These are phyloP conservation scores for Aureobasidium vineae DNA, from an alignment of 2,329 filamentous ascomycete species.

Conservation along the genomic window DNA sequence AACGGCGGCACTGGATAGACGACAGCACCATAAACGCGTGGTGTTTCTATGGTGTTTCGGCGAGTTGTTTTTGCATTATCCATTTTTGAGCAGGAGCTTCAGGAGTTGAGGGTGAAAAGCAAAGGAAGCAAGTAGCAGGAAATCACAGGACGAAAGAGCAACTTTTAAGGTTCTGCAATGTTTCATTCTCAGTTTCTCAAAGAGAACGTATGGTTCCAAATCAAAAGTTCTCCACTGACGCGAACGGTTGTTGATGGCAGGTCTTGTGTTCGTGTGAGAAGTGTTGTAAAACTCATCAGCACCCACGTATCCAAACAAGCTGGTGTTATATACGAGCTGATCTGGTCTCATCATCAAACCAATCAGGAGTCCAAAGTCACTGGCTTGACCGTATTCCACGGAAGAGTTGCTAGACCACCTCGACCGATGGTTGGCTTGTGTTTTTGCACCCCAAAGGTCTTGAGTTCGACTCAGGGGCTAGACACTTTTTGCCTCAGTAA, in stretches of 20 bases:
- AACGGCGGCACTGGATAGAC: conserved; percentile 42
- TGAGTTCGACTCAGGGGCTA: background rate
- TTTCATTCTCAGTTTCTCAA: background rate
- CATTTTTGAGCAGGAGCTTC: background rate
- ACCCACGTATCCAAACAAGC: too few relatives aligned
- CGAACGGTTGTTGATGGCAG: too few relatives aligned
- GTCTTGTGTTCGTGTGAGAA: too few relatives aligned
- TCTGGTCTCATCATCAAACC: background rate
- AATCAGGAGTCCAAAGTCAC: background rate
- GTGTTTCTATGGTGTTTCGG: background rate
- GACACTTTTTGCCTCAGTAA: too few relatives aligned
- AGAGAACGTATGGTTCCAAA: background rate
- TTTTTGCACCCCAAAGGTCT: background rate
- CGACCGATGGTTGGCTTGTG: background rate
- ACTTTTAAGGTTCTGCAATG: too few relatives aligned
- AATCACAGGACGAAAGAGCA: background rate
- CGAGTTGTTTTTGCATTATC: background rate
- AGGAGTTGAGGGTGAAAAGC: background rate
- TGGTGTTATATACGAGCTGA: background rate
- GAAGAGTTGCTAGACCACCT: background rate
- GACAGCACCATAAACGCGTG: background rate
- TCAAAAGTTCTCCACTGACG: too few relatives aligned
- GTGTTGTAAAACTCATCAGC: too few relatives aligned
- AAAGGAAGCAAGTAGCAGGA: too few relatives aligned
- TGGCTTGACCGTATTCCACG: background rate